Conservation (phyloP, 306 rosid species). For the Rosa chinensis region DNA sequence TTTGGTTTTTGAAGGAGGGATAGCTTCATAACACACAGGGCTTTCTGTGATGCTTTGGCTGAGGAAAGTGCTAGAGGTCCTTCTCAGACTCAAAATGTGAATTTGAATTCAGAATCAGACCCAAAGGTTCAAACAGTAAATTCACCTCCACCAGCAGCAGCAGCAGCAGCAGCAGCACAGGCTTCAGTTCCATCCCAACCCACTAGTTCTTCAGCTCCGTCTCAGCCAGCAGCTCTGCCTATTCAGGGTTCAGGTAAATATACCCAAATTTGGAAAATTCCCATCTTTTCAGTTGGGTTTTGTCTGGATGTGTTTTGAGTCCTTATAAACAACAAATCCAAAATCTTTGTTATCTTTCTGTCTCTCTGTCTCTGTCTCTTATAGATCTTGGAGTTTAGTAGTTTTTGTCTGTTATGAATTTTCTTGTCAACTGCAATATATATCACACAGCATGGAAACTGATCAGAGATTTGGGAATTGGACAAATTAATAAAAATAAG, state of each 20-base stretch:
- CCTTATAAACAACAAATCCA: slow-evolving; percentile 11
- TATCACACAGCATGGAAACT: slow-evolving; percentile 23
- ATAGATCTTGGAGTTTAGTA: slow-evolving; percentile 50
- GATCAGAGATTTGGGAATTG: slow-evolving; percentile 35
- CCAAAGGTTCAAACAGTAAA: slow-evolving; percentile 31
- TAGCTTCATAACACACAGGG: slow-evolving; percentile 90
- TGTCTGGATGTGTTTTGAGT: slow-evolving; percentile 41
- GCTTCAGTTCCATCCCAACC: slow-evolving; percentile 12
- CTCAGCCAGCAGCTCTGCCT: slow-evolving; percentile 51
- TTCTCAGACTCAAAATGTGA: slow-evolving; percentile 20
- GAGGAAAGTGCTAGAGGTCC: slow-evolving; percentile 62
- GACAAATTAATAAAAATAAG: slow-evolving; percentile 34
- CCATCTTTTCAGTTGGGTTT: slow-evolving; percentile 31
- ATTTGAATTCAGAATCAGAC: slow-evolving; percentile 40
- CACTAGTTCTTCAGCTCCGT: slow-evolving; percentile 29
- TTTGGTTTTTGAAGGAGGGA: slow-evolving; percentile 65
- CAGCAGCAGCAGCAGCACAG: neutral
- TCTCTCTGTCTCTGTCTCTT: slow-evolving; percentile 11
- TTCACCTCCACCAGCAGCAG: slow-evolving; percentile 27
- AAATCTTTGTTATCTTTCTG: slow-evolving; percentile 6
- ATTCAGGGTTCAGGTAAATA: slow-evolving; percentile 56
- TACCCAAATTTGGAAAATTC: slow-evolving; percentile 18
- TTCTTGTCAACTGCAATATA: slow-evolving; percentile 37
- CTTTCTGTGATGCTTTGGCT: slow-evolving; percentile 91
- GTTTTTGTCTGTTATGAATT: slow-evolving; percentile 72